A percentile compares a stretch with the other conserved stretches of the same genome.
phyloP scores from a whole-genome alignment of 2,329 filamentous ascomycete species.

The Cercospora sojina region DNA sequence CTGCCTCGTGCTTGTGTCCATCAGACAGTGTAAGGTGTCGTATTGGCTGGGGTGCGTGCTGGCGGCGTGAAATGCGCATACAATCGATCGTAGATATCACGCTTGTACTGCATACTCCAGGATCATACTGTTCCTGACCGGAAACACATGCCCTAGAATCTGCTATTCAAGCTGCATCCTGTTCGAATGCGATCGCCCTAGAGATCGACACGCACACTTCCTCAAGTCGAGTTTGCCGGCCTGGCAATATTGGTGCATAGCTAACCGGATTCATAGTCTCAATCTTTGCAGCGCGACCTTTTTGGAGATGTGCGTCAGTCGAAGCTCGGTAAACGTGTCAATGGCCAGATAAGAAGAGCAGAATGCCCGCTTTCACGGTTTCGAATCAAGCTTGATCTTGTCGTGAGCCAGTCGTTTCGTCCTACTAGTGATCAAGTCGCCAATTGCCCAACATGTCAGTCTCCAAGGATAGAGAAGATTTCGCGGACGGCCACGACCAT shows the following conservation, averaged over 20 bases:
- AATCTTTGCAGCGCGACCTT: not conserved
- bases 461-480: slow-evolving; percentile 3
- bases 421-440: not conserved
- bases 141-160: not conserved
- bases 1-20: not conserved
- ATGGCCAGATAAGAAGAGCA: not conserved
- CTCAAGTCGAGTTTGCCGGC: not conserved
- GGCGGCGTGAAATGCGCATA: not conserved
- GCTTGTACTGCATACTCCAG: not conserved
- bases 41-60: not conserved
- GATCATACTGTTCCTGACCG: not conserved
- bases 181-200: not conserved
- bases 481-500: not conserved
- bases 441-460: not conserved
- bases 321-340: not conserved
- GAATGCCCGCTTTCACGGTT: not conserved
- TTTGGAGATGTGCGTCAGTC: not conserved
- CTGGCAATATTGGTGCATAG: not conserved
- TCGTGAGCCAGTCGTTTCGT: not conserved
- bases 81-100: not conserved
- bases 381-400: not conserved
- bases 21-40: not conserved
- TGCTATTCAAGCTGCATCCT: not conserved
- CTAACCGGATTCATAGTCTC: not conserved
- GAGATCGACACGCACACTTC: not conserved